A percentile compares a stretch with the other conserved stretches of the same genome.
phyloP scores from a whole-genome alignment of 345 rosid species.

The Arabis alpina region DNA sequence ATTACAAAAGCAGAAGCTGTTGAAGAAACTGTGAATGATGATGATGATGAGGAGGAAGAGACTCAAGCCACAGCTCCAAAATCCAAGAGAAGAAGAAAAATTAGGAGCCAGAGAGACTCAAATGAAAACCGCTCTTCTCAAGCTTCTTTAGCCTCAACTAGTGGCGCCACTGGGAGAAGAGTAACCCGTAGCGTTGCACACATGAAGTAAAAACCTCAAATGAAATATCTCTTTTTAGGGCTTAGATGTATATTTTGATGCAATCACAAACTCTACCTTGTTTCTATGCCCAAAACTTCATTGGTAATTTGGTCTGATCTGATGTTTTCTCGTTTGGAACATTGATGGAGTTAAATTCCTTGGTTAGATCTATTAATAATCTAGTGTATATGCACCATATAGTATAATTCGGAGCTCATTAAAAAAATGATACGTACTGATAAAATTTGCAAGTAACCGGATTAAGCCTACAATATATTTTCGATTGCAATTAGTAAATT shows the following conservation, averaged over 20 bases:
- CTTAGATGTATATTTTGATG: constrained; percentile 32
- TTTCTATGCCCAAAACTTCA: constrained; percentile 20
- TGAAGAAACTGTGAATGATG: constrained; percentile 52
- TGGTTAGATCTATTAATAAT: neutral
- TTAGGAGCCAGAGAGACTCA: constrained; percentile 35
- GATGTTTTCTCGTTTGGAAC: neutral
- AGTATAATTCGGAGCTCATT: too few relatives aligned
- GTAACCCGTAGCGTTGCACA: constrained; percentile 56
- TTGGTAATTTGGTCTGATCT: constrained; percentile 12
- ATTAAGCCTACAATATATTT: neutral
- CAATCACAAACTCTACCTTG: neutral
- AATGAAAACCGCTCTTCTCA: constrained; percentile 49
- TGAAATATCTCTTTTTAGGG: constrained; percentile 9
- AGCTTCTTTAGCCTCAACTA: constrained; percentile 39
- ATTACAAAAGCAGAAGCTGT: constrained; percentile 53
- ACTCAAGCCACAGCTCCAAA: constrained; percentile 36
- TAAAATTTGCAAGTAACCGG: too few relatives aligned
- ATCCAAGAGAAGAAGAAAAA: constrained; percentile 52
- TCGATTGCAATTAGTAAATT: too few relatives aligned
- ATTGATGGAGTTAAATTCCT: neutral
- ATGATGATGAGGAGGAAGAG: constrained; percentile 52
- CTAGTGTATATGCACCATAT: too few relatives aligned
- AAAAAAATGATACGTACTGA: too few relatives aligned
- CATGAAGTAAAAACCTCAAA: constrained; percentile 36
- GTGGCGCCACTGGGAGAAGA: constrained; percentile 50